Conservation (phyloP, 495 filamentous ascomycete species). For the Hamigera avellanea region DNA sequence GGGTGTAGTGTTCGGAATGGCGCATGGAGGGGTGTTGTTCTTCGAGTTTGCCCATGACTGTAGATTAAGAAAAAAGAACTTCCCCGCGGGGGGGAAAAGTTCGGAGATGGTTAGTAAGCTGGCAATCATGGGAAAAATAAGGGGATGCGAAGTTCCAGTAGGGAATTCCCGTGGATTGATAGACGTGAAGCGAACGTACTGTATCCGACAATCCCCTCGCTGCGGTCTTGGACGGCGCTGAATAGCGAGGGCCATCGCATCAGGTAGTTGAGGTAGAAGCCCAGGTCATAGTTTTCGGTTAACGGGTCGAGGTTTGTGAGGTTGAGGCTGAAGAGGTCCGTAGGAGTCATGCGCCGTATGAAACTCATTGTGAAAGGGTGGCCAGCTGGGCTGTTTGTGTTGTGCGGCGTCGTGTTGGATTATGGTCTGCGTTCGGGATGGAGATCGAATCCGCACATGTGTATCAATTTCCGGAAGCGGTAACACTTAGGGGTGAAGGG, state of each 20-base stretch:
- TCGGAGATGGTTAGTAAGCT: no score
- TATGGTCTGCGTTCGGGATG: no score
- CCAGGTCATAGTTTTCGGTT: slow-evolving; percentile 91
- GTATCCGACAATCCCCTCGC: slow-evolving; percentile 81
- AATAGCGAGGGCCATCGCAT: slow-evolving; percentile 92
- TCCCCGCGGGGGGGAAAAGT: no score
- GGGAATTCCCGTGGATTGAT: no score
- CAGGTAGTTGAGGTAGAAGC: slow-evolving; percentile 91
- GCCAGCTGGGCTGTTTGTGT: no score
- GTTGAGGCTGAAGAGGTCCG: slow-evolving; percentile 76
- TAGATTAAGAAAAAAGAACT: no score
- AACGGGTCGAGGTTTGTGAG: slow-evolving; percentile 77
- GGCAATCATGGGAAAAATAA: no score
- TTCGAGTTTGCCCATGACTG: slow-evolving; percentile 95
- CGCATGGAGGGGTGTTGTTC: slow-evolving; percentile 62
- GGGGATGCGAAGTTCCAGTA: no score
- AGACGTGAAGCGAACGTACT: slow-evolving; percentile 43
- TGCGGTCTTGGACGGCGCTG: slow-evolving; percentile 67
- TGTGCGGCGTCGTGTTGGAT: no score
- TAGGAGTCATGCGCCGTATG: slow-evolving; percentile 56
- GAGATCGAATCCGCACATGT: no score
- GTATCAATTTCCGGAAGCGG: no score
- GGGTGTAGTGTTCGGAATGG: slow-evolving; percentile 74
- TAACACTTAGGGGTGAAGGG: no score
- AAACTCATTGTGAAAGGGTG: slow-evolving; percentile 41